These are phyloP conservation scores for Plasmodium sp. DNA, from an alignment of 169 alveolate species.

Conservation along the genomic window DNA sequence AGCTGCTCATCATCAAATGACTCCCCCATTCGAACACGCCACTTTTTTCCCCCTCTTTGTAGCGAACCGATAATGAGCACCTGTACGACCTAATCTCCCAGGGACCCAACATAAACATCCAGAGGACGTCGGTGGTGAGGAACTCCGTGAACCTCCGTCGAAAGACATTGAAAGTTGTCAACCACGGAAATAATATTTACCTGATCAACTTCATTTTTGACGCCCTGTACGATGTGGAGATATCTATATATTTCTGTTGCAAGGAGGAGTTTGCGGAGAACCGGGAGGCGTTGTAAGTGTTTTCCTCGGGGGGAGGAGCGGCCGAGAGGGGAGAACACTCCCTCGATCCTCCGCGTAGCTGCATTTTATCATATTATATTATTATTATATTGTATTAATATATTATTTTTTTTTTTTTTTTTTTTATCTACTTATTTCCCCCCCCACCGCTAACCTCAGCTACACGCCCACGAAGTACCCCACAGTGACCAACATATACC, in stretches of 20 bases:
- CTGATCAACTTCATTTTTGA: constrained; percentile 68
- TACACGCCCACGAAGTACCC: constrained; percentile 31
- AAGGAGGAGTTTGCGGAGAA: constrained; percentile 25
- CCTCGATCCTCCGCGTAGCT: neutral
- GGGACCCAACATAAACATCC: constrained; percentile 68
- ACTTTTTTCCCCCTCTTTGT: neutral
- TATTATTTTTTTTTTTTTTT: neutral
- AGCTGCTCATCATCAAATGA: neutral
- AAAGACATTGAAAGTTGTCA: constrained; percentile 22
- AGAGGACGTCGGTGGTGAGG: constrained; percentile 59
- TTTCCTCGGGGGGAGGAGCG: neutral
- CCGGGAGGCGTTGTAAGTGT: constrained; percentile 25
- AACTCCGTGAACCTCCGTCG: constrained; percentile 41
- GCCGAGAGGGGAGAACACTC: neutral
- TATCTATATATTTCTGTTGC: constrained; percentile 53
- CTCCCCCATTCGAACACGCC: neutral
- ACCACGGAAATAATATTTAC: constrained; percentile 28
- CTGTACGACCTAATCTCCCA: constrained; percentile 33
- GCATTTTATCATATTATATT: neutral
- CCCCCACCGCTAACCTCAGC: neutral
- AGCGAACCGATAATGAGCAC: constrained; percentile 24
- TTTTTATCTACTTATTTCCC: too few relatives aligned
- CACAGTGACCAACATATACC: constrained; percentile 28
- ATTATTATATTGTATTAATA: neutral
- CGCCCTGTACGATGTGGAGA: constrained; percentile 60